Evolutionary conservation across 73 alveolate species (phyloP), one percentile per base, ranked within the genome.

Genomic region (Paramecium pentaurelia): DNA sequence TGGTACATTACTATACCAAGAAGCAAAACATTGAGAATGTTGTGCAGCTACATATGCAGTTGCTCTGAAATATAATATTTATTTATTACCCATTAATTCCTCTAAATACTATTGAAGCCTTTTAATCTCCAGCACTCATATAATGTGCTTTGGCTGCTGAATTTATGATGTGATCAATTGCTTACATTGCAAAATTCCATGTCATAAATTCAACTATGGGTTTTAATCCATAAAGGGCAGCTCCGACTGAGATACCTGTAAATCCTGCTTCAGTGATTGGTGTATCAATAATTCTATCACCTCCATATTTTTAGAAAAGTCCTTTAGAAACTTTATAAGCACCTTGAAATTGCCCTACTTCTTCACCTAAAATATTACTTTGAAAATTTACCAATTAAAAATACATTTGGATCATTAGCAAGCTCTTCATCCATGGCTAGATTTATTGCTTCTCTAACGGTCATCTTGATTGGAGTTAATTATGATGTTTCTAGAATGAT

Each of bases 241-340:
- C 98, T 59, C 99, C 99, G 3, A 96, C 98, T 18, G 97, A 97
- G 30, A 97, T 90, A 16, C 99, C 99, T 28, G 99, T 96, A 92
- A 97, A 97, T 28, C 99, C 98, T 30, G 96, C 95, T 90, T 97
- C 99, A 4, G 99, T 93, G 22, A 97, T 97, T 16, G 99, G 99
- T n/a, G 99, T 97, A 84, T 97, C 99, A 58, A 93, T 71, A 25
- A 97, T 93, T 88, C 99, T 93, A 18, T 44, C 60, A 22, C 92
- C 95, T n/a, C 98, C 97, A 75, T 93, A 95, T 93, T 95, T 97
- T 47, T 95, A 95, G 71, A 77, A 92, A 86, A 97, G 87, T n/a
- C 97, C 99, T 90, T 97, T 97, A 2, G 98, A 93, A n/a, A 97
- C 96, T 85, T 97, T 97, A 92, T 97, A 97, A 11, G 99, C 99